Evolutionary conservation across 208 protist species (phyloP).

Genomic region (Wallacemonas sp.): DNA sequence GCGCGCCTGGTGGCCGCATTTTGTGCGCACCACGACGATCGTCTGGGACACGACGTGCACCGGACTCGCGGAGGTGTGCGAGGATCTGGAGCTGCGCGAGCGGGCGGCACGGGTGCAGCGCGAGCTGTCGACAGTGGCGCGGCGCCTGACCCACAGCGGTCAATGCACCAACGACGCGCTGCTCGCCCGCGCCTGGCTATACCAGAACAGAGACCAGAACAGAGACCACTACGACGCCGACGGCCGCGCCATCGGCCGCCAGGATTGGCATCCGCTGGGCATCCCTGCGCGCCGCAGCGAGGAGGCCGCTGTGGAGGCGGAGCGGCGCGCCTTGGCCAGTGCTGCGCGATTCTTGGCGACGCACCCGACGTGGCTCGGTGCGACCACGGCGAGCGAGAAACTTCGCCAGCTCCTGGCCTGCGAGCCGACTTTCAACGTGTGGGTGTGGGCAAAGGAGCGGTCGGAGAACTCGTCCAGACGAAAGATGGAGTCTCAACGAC

Average conservation of each 20-base stretch:
- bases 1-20: no score
- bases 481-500: no score
- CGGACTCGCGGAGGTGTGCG: conserved; percentile 28
- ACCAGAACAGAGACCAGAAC: no score
- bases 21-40: no score
- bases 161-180: neutral
- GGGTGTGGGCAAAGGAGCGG: conserved; percentile 1
- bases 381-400: neutral
- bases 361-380: neutral
- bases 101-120: neutral
- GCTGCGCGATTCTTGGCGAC: neutral
- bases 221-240: no score
- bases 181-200: conserved; percentile 7
- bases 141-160: neutral
- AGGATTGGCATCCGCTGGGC: conserved; percentile 13
- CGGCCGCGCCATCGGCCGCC: no score
- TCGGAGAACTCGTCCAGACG: no score
- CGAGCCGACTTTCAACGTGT: neutral
- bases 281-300: neutral
- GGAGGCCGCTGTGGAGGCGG: neutral
- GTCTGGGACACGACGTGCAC: no score
- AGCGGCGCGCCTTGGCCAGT: neutral
- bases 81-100: neutral
- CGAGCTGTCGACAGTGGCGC: neutral
- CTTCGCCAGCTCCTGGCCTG: neutral